These are phyloP conservation scores for Plectosphaerella plurivora DNA, from an alignment of 2,329 filamentous ascomycete species.

Conservation along the genomic window DNA sequence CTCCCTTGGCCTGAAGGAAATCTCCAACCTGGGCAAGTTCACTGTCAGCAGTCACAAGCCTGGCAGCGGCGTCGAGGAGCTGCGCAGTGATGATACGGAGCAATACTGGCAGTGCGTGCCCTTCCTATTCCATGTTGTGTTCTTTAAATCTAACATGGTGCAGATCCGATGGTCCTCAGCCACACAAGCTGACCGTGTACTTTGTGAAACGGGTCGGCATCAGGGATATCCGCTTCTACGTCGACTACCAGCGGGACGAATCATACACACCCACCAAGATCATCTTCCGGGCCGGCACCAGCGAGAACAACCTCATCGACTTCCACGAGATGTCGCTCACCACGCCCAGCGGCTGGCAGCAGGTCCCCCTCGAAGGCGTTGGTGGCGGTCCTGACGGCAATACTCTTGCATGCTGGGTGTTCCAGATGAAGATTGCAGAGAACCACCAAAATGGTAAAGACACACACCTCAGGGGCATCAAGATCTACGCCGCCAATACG, in stretches of 20 bases:
- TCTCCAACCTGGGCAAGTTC: conserved; percentile 78
- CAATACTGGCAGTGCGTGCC: conserved; percentile 68
- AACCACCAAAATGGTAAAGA: conserved; percentile 99
- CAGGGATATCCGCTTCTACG: conserved; percentile 72
- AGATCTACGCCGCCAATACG: conserved; percentile 66
- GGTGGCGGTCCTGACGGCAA: conserved; percentile 62
- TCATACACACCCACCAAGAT: conserved; percentile 96
- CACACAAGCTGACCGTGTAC: conserved; percentile 77
- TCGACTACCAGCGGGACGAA: conserved; percentile 91
- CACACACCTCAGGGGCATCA: conserved; percentile 91
- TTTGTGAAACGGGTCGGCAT: conserved; percentile 81
- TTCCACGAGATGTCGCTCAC: conserved; percentile 78
- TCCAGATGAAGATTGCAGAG: conserved; percentile 87
- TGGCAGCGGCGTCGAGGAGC: conserved; percentile 71
- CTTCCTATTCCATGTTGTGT: not conserved
- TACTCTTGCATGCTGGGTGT: conserved; percentile 79
- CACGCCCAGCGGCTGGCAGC: conserved; percentile 84
- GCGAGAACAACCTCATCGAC: conserved; percentile 85
- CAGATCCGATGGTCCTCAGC: conserved; percentile 78
- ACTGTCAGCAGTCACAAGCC: conserved; percentile 80
- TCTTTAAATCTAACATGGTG: not conserved
- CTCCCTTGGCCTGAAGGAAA: conserved; percentile 67
- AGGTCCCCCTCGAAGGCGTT: conserved; percentile 60
- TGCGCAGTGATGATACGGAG: conserved; percentile 67
- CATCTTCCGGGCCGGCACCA: conserved; percentile 81